Conservation (phyloP, 2,329 filamentous ascomycete genomes). For the Rutstroemia sydowiana region DNA sequence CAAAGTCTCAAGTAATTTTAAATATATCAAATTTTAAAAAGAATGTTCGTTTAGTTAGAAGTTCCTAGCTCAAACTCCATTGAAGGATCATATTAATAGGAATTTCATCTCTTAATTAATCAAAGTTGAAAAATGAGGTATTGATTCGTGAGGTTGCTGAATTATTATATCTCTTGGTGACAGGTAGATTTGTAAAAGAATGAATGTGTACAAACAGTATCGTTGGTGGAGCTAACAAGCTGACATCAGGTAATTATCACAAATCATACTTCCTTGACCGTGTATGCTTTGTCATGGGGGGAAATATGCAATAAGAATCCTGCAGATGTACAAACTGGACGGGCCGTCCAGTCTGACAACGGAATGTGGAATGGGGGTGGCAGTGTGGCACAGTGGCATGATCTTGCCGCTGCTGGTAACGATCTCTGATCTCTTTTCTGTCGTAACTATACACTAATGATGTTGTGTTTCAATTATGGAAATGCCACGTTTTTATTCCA, state of each 20-base stretch:
- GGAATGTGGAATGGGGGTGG: constrained; percentile 5
- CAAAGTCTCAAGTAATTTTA: no score
- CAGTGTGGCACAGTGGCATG: constrained; percentile 9
- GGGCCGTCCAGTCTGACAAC: constrained; percentile 10
- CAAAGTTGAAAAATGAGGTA: no score
- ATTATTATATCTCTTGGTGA: no score
- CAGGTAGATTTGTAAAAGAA: no score
- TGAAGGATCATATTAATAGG: no score
- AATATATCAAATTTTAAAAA: no score
- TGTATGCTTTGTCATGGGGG: not conserved
- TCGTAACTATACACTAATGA: constrained; percentile 1
- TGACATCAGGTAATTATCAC: constrained; percentile 5
- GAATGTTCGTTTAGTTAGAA: no score
- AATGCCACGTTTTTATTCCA: constrained; percentile 10
- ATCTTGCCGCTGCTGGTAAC: constrained; percentile 8
- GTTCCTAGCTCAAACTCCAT: no score
- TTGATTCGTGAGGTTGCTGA: no score
- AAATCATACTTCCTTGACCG: not conserved
- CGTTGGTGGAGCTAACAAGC: no score
- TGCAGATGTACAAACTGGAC: constrained; percentile 6
- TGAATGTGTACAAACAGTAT: not conserved
- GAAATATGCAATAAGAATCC: constrained; percentile 2
- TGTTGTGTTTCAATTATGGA: constrained; percentile 4
- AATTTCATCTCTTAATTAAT: no score
- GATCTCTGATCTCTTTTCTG: constrained; percentile 8